Evolutionary conservation across 495 filamentous ascomycete genomes (phyloP).

Genomic region (Tuber umbilicatum): DNA sequence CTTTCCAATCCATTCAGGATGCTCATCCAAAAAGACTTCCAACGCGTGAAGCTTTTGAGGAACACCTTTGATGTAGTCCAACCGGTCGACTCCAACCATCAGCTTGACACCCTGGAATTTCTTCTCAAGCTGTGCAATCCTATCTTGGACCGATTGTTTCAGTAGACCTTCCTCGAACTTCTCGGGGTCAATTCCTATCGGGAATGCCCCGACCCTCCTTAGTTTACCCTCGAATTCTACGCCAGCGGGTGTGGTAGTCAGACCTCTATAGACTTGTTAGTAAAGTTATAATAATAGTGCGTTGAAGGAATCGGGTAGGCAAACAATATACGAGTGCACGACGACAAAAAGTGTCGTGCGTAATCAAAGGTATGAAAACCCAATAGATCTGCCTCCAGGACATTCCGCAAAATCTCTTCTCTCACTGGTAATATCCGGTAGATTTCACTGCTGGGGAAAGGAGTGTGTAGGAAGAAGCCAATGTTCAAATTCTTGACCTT

Average conservation of each 20-base stretch:
- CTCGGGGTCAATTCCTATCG: conserved; percentile 92
- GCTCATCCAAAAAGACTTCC: conserved; percentile 81
- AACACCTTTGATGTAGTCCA: conserved; percentile 97
- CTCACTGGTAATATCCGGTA: conserved; percentile 84
- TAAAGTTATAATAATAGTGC: conserved; percentile 1
- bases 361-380: conserved; percentile 97
- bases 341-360: conserved; percentile 78
- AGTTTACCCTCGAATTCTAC: conserved; percentile 66
- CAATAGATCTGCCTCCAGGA: conserved; percentile 77
- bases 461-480: conserved; percentile 91
- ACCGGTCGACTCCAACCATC: conserved; percentile 84
- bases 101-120: conserved; percentile 82
- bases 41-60: conserved; percentile 88
- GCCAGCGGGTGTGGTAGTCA: conserved; percentile 74
- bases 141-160: conserved; percentile 68
- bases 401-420: conserved; percentile 69
- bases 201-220: conserved; percentile 67
- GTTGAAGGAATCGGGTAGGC: conserved; percentile 35
- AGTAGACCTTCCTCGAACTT: conserved; percentile 85
- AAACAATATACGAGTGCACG: conserved; percentile 74
- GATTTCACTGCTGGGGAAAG: conserved; percentile 88
- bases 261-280: conserved; percentile 49
- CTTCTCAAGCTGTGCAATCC: conserved; percentile 67
- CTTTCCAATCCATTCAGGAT: conserved; percentile 86
- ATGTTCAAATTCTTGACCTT: conserved; percentile 75